Conservation (phyloP, 371 early-diverging fungal genomes). For the Mucor irregularis region DNA sequence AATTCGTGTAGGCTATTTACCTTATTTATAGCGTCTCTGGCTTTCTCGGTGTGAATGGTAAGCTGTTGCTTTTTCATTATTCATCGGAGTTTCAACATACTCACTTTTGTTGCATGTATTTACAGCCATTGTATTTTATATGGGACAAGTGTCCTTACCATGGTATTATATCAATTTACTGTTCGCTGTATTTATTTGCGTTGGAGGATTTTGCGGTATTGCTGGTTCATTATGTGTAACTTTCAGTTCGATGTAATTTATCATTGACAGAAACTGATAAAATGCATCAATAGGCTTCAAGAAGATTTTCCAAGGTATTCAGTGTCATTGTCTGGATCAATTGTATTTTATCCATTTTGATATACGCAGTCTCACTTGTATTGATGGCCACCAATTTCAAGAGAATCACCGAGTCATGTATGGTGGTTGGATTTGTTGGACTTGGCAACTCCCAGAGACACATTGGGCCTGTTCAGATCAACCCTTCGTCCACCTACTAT, state of each 20-base stretch:
- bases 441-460: constrained; percentile 20
- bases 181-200: constrained; percentile 21
- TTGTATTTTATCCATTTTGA: constrained; percentile 18
- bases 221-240: constrained; percentile 22
- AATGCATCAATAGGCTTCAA: constrained; percentile 12
- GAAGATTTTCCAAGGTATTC: constrained; percentile 28
- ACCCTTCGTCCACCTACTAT: constrained; percentile 9
- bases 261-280: neutral
- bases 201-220: constrained; percentile 28
- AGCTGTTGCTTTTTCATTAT: neutral
- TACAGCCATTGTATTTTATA: constrained; percentile 28
- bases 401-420: constrained; percentile 20
- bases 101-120: too few relatives aligned
- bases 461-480: constrained; percentile 10
- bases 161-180: constrained; percentile 30
- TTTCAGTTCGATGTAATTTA: neutral
- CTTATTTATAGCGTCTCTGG: constrained; percentile 28
- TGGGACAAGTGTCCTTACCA: constrained; percentile 19
- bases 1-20: constrained; percentile 17
- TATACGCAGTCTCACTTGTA: constrained; percentile 17
- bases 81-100: neutral
- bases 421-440: constrained; percentile 25
- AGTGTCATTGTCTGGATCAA: constrained; percentile 27
- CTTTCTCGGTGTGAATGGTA: constrained; percentile 33
- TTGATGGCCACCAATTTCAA: constrained; percentile 17